These are phyloP conservation scores for Ligustrum vulgare DNA, from an alignment of 257 asterid genomes.

Conservation along the genomic window DNA sequence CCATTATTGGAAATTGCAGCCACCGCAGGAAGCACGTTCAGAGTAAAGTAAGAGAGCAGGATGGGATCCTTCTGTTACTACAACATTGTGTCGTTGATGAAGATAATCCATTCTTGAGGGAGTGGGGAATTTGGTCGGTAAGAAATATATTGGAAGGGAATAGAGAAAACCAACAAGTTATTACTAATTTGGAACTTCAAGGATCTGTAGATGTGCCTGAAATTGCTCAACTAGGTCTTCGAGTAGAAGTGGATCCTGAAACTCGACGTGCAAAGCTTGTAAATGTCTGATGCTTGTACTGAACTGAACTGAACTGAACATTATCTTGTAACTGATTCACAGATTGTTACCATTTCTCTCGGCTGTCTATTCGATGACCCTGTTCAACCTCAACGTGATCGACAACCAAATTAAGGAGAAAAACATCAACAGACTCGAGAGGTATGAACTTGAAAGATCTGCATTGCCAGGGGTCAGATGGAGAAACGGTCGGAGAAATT, in stretches of 20 bases:
- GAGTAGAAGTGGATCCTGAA: slow-evolving; percentile 71
- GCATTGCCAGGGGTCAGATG: neutral
- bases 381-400: neutral
- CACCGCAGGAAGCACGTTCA: slow-evolving; percentile 59
- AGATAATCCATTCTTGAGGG: slow-evolving; percentile 87
- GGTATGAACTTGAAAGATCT: neutral
- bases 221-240: slow-evolving; percentile 58
- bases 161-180: slow-evolving; percentile 53
- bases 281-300: slow-evolving; percentile 36
- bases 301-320: neutral
- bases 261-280: slow-evolving; percentile 80
- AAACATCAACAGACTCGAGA: neutral
- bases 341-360: neutral
- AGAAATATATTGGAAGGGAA: slow-evolving; percentile 78
- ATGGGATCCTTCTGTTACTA: slow-evolving; percentile 62
- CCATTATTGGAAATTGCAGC: slow-evolving; percentile 73
- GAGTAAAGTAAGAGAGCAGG: slow-evolving; percentile 61
- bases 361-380: neutral
- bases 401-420: neutral
- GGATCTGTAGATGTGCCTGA: slow-evolving; percentile 71
- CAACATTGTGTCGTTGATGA: slow-evolving; percentile 81
- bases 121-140: slow-evolving; percentile 85
- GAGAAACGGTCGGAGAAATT: neutral
- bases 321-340: neutral
- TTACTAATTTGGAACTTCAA: slow-evolving; percentile 66